These are phyloP conservation scores for Aspergillus ustus DNA, from an alignment of 2,329 filamentous ascomycete genomes.

Conservation along the genomic window DNA sequence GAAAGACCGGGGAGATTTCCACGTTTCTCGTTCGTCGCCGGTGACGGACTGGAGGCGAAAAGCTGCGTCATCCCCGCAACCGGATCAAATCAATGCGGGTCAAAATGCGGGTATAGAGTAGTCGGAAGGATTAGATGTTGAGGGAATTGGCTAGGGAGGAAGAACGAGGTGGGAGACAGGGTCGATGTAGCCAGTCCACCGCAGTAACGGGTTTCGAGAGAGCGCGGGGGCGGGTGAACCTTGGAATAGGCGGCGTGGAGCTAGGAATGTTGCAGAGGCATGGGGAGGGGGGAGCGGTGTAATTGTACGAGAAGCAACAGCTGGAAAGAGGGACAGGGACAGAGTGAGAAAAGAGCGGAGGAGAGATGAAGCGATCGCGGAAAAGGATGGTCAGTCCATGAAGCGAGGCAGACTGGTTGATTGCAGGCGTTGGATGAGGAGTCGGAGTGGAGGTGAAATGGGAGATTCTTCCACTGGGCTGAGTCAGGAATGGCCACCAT, in stretches of 20 bases:
- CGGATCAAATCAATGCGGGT: conserved; percentile 5
- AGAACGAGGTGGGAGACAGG: conserved; percentile 4
- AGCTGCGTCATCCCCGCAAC: conserved; percentile 48
- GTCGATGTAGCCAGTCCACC: conserved; percentile 13
- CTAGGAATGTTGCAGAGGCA: conserved; percentile 29
- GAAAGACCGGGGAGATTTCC: conserved; percentile 52
- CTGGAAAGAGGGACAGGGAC: conserved; percentile 17
- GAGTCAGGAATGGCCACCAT: conserved; percentile 20
- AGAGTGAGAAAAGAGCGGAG: conserved; percentile 23
- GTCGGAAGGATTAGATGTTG: background rate
- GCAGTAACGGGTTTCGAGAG: conserved; percentile 19
- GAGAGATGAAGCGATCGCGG: conserved; percentile 16
- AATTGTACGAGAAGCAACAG: conserved; percentile 11
- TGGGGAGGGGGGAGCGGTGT: conserved; percentile 24
- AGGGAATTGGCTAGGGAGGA: background rate
- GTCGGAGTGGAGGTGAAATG: conserved; percentile 10
- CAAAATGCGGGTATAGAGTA: background rate
- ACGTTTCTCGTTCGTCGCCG: conserved; percentile 51
- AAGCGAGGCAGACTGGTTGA: conserved; percentile 14
- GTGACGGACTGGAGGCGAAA: conserved; percentile 45
- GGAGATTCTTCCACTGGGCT: conserved; percentile 15
- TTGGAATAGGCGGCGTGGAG: conserved; percentile 24
- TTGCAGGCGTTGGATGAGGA: conserved; percentile 13
- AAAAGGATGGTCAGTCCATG: conserved; percentile 17
- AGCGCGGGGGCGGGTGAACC: conserved; percentile 23